Evolutionary conservation across 2,329 filamentous ascomycete genomes (phyloP), one percentile per base, ranked within the genome.

Genomic region (Dactylella cylindrospora): DNA sequence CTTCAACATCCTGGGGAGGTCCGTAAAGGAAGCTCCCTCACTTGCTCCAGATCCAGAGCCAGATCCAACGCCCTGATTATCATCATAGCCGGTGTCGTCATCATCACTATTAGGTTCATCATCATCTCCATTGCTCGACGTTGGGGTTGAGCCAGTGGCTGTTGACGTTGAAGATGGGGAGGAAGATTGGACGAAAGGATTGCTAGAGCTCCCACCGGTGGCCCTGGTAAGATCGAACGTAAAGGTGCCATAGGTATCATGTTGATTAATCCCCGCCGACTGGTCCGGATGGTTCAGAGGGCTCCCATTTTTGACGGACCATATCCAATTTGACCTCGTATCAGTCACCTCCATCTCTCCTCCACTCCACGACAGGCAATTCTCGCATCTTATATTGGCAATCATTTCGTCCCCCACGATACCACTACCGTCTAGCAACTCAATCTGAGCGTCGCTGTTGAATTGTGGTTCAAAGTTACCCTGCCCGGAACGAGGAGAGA

Each of bases 241-340:
- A 69, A 80, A 81, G 23, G 61, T 61, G 5, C 70, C 69, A n/a
- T 75, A 71, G 9, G 67, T 71, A 67, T 80, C 77, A 66, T 84
- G 81, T 43, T 74, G 65, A 4, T 57, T 31, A 57, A 83, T 79
- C 5, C 20, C 46, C 1, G 74, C 75, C 3, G 70, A 69, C 3
- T 52, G 57, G 65, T 73, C 75, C 0, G 72, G 72, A 22, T 76
- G 76, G 46, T 75, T 73, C 23, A 83, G 68, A 3, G 78, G 67
- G 13, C 53, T 28, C 2, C 80, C 80, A 3, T 54, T 13, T 65
- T 73, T 76, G 78, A 79, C 81, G 0, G 79, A 80, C 6, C 75
- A 75, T 50, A 84, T 78, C 79, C 80, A 83, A 35, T 68, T 66
- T 10, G 76, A 72, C 26, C 66, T 66, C 8, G 71, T 71, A 43